phyloP scores from a whole-genome alignment of 768 basidiomycete genomes.

The Boletus patriciae region DNA sequence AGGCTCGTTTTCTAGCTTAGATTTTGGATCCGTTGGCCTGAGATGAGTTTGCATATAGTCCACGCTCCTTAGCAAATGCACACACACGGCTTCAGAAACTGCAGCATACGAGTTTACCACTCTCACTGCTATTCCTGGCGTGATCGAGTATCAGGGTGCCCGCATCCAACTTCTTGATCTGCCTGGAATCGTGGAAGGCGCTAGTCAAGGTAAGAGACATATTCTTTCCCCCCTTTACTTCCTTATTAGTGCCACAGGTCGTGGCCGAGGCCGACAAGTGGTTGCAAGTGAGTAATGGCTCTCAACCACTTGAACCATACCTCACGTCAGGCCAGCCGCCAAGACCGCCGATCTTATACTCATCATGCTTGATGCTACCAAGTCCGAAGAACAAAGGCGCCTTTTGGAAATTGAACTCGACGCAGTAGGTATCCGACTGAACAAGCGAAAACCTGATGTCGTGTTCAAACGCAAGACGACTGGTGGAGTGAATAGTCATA shows the following conservation, averaged over 20 bases:
- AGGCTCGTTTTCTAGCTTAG: constrained; percentile 40
- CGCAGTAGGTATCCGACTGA: constrained; percentile 93
- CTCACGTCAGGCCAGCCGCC: constrained; percentile 48
- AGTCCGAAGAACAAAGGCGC: constrained; percentile 86
- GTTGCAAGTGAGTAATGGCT: constrained; percentile 65
- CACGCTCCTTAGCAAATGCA: constrained; percentile 87
- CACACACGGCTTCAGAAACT: constrained; percentile 83
- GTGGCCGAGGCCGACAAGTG: constrained; percentile 94
- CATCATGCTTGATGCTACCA: constrained; percentile 91
- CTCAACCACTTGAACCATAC: not conserved
- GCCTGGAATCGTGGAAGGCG: constrained; percentile 94
- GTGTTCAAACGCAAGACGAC: constrained; percentile 93
- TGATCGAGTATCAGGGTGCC: constrained; percentile 92
- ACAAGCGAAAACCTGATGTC: constrained; percentile 87
- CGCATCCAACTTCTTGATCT: constrained; percentile 93
- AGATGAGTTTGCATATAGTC: constrained; percentile 49
- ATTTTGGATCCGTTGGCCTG: not conserved
- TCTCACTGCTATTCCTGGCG: constrained; percentile 94
- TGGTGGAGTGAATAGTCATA: constrained; percentile 67
- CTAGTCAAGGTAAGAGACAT: constrained; percentile 59
- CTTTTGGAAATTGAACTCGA: constrained; percentile 93
- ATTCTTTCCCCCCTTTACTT: not conserved
- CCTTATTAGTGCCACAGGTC: constrained; percentile 40
- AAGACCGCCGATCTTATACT: constrained; percentile 94
- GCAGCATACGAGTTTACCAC: constrained; percentile 98